Evolutionary conservation across 2,329 filamentous ascomycete genomes (phyloP).

Genomic region (Diaporthe capsici): DNA sequence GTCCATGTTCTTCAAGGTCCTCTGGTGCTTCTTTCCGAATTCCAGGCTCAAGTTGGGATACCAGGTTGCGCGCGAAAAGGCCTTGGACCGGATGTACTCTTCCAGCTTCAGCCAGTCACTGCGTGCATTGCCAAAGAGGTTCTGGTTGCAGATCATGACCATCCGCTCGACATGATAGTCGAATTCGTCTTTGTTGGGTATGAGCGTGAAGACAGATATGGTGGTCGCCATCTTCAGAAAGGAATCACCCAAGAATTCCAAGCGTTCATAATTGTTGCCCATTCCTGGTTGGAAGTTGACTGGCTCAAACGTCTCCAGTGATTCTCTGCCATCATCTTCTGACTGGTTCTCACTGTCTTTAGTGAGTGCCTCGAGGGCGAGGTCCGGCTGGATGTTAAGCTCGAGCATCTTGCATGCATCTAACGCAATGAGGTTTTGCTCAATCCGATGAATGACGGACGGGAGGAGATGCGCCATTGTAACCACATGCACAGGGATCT

Average conservation of each 20-base stretch:
- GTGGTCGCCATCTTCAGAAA: constrained; percentile 97
- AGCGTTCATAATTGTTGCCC: constrained; percentile 93
- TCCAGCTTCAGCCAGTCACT: constrained; percentile 69
- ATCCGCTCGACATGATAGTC: constrained; percentile 93
- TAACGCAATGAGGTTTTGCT: constrained; percentile 83
- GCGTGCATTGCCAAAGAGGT: constrained; percentile 83
- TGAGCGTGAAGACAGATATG: constrained; percentile 84
- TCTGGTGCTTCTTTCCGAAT: constrained; percentile 74
- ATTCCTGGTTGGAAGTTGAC: constrained; percentile 86
- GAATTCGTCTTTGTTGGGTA: constrained; percentile 85
- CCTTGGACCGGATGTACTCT: constrained; percentile 85
- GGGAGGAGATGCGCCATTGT: constrained; percentile 83
- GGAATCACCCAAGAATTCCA: constrained; percentile 93
- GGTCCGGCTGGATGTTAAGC: constrained; percentile 73
- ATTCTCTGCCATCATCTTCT: constrained; percentile 67
- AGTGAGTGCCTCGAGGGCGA: constrained; percentile 91
- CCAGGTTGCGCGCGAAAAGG: constrained; percentile 88
- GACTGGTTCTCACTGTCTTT: constrained; percentile 91
- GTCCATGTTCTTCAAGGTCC: constrained; percentile 56
- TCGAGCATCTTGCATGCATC: constrained; percentile 79
- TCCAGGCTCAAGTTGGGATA: constrained; percentile 85
- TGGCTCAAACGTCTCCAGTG: constrained; percentile 61
- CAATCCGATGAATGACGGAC: constrained; percentile 86
- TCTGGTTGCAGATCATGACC: constrained; percentile 91
- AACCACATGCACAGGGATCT: constrained; percentile 80